Evolutionary conservation across 2,329 filamentous ascomycete genomes (phyloP).

Genomic region (Sclerotinia minor): DNA sequence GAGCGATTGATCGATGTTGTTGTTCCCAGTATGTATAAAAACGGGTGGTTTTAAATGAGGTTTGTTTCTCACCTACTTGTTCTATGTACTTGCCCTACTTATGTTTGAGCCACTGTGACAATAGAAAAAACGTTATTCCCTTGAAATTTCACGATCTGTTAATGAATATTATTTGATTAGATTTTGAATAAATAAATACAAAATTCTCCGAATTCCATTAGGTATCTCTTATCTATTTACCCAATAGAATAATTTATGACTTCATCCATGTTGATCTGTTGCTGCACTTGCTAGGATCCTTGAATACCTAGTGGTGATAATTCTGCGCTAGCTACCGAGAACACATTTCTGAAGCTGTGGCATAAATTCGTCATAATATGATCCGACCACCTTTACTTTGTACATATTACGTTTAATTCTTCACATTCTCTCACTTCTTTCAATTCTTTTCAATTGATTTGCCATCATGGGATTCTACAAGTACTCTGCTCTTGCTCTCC

Average conservation of each 20-base stretch:
- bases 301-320: neutral
- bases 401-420: neutral
- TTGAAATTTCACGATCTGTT: neutral
- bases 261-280: conserved; percentile 9
- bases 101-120: neutral
- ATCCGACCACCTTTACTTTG: conserved; percentile 2
- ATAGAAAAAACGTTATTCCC: no score
- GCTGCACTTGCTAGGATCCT: conserved; percentile 4
- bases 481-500: conserved; percentile 68
- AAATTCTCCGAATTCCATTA: neutral
- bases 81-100: neutral
- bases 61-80: neutral
- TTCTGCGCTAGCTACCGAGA: conserved; percentile 24
- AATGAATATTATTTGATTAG: neutral
- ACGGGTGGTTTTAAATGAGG: neutral
- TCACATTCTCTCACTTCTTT: conserved; percentile 11
- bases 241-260: neutral
- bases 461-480: conserved; percentile 71
- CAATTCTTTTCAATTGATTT: conserved; percentile 32
- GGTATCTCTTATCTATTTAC: no score
- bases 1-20: neutral
- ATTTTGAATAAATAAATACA: neutral
- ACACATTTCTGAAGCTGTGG: conserved; percentile 25
- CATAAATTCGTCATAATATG: conserved; percentile 14
- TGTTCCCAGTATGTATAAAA: neutral